Conservation (phyloP, 371 early-diverging fungal genomes). For the Mucor racemosus region DNA sequence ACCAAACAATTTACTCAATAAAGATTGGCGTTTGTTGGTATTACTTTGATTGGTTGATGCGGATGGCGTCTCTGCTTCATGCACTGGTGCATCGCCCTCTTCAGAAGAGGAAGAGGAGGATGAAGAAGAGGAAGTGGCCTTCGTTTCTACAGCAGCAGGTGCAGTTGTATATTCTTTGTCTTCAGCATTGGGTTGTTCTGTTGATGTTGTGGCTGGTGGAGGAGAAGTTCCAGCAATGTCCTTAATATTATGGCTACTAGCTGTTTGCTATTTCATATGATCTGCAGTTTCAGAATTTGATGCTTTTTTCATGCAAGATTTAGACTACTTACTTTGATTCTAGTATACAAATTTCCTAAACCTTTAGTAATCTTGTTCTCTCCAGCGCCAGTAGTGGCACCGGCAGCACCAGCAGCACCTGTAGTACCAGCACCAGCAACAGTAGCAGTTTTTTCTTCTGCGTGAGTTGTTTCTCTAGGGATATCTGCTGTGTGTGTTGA, state of each 20-base stretch:
- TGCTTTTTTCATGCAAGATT: too few species aligned
- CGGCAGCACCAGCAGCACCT: slow-evolving; percentile 1
- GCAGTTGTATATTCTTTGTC: slow-evolving; percentile 6
- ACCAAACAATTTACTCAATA: slow-evolving; percentile 27
- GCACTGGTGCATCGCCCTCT: slow-evolving; percentile 6
- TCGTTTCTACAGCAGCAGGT: not conserved
- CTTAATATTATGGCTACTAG: slow-evolving; percentile 15
- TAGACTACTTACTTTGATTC: not conserved
- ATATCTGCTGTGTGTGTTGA: not conserved
- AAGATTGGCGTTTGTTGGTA: slow-evolving; percentile 27
- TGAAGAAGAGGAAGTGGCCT: not conserved
- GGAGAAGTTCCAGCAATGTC: slow-evolving; percentile 13
- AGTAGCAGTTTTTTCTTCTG: slow-evolving; percentile 7
- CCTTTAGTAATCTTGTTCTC: slow-evolving; percentile 18
- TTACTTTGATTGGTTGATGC: slow-evolving; percentile 20
- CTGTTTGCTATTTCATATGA: slow-evolving; percentile 2
- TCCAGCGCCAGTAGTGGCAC: not conserved
- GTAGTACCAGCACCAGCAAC: not conserved
- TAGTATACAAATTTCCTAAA: slow-evolving; percentile 18
- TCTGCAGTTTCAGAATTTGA: not conserved
- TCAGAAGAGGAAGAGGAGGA: not conserved
- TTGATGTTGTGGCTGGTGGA: not conserved
- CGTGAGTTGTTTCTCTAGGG: not conserved
- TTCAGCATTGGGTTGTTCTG: not conserved
- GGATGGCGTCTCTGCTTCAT: slow-evolving; percentile 22